Percentiles rank a stretch among this genome's conserved stretches.
phyloP scores from a whole-genome alignment of 1,284 basidiomycete genomes.

The Papiliotrema terrestris region DNA sequence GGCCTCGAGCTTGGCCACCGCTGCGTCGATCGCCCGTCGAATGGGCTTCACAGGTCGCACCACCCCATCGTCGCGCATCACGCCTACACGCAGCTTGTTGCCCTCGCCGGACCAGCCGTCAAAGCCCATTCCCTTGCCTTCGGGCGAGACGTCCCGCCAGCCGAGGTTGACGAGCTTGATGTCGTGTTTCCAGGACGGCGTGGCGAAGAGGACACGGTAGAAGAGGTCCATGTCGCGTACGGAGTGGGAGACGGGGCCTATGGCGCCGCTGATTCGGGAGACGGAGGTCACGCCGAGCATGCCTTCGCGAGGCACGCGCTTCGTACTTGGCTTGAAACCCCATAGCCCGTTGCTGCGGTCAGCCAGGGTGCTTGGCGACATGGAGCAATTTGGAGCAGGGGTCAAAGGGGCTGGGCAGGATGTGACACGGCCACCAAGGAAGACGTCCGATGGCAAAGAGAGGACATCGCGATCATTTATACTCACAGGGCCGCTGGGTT shows the following conservation, averaged over 20 bases:
- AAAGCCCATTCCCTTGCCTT: not conserved
- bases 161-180: slow-evolving; percentile 26
- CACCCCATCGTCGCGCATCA: slow-evolving; percentile 39
- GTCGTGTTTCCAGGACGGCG: slow-evolving; percentile 34
- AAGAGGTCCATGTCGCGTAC: slow-evolving; percentile 35
- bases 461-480: too few species aligned
- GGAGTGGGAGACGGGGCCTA: slow-evolving; percentile 33
- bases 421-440: too few species aligned
- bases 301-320: slow-evolving; percentile 38
- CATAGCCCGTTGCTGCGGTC: slow-evolving; percentile 31
- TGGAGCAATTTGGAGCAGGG: too few species aligned
- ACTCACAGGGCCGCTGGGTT: not conserved
- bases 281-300: slow-evolving; percentile 22
- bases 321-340: slow-evolving; percentile 39
- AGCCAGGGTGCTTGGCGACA: not conserved
- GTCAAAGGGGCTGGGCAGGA: too few species aligned
- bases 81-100: slow-evolving; percentile 26
- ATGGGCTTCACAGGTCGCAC: slow-evolving; percentile 38
- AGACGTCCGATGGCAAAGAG: too few species aligned
- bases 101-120: slow-evolving; percentile 5
- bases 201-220: slow-evolving; percentile 25
- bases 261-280: slow-evolving; percentile 27
- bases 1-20: slow-evolving; percentile 17
- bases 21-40: slow-evolving; percentile 29
- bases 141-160: slow-evolving; percentile 11